Percentiles rank a stretch among this genome's conserved stretches.
These are phyloP conservation scores for Pyrenochaeta sp. DNA, from an alignment of 2,329 filamentous ascomycete species.

Conservation along the genomic window DNA sequence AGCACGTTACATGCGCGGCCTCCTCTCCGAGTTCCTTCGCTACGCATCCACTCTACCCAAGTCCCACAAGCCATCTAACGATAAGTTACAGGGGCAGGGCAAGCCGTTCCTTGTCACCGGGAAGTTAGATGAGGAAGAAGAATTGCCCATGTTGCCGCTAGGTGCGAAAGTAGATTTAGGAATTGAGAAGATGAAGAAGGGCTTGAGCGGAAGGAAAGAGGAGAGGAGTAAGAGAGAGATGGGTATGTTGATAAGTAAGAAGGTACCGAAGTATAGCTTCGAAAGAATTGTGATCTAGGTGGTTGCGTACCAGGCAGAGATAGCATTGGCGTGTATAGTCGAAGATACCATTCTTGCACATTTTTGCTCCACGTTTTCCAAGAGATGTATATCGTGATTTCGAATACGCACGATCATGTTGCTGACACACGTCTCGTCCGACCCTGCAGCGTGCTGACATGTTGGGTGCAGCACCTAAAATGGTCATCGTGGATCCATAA, in stretches of 20 bases:
- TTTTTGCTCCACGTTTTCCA: neutral
- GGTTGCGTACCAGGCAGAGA: neutral
- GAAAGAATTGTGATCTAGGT: conserved; percentile 67
- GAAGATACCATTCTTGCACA: neutral
- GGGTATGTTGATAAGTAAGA: conserved; percentile 79
- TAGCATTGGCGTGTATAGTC: neutral
- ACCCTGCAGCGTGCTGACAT: neutral
- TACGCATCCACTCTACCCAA: conserved; percentile 54
- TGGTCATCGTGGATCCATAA: too few relatives aligned
- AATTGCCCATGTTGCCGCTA: conserved; percentile 69
- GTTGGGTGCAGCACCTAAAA: neutral
- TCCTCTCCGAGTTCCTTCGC: conserved; percentile 72
- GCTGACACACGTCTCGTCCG: neutral
- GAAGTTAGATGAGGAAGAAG: conserved; percentile 47
- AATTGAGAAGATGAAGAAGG: conserved; percentile 62
- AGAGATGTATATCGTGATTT: neutral
- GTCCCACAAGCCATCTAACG: conserved; percentile 41
- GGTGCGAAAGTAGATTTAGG: conserved; percentile 70
- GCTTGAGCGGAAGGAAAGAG: conserved; percentile 74
- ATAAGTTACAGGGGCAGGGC: conserved; percentile 54
- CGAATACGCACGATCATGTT: neutral
- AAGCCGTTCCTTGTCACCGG: conserved; percentile 55
- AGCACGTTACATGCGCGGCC: conserved; percentile 68
- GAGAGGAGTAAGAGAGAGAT: conserved; percentile 76
- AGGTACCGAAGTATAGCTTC: conserved; percentile 82